These are phyloP conservation scores for Fusarium armeniacum DNA, from an alignment of 2,329 filamentous ascomycete species.

Conservation along the genomic window DNA sequence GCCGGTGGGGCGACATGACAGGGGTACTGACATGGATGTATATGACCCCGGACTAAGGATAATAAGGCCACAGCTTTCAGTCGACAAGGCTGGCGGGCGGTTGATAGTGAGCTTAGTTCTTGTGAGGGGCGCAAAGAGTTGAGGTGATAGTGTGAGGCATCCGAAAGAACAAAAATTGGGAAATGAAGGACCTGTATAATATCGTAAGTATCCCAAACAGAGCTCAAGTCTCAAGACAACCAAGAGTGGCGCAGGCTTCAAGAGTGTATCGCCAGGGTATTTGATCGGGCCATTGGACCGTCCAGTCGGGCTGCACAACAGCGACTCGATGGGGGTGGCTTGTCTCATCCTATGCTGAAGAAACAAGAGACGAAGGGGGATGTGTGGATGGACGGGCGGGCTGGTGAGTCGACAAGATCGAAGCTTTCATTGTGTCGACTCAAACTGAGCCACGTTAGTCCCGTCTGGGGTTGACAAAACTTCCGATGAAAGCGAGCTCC, in stretches of 20 bases:
- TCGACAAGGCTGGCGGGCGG: slow-evolving; percentile 42
- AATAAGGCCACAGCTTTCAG: slow-evolving; percentile 48
- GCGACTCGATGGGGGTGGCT: slow-evolving; percentile 48
- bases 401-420: slow-evolving; percentile 48
- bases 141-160: slow-evolving; percentile 23
- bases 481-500: slow-evolving; percentile 47
- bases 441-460: slow-evolving; percentile 51
- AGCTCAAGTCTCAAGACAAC: slow-evolving; percentile 48
- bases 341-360: slow-evolving; percentile 50
- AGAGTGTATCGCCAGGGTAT: slow-evolving; percentile 49
- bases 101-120: slow-evolving; percentile 25
- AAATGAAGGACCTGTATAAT: slow-evolving; percentile 38
- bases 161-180: slow-evolving; percentile 26
- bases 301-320: slow-evolving; percentile 50
- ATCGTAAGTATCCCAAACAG: slow-evolving; percentile 39
- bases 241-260: slow-evolving; percentile 49
- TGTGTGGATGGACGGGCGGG: slow-evolving; percentile 48
- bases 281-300: slow-evolving; percentile 50
- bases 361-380: slow-evolving; percentile 46
- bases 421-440: slow-evolving; percentile 46
- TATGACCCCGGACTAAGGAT: slow-evolving; percentile 46
- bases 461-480: slow-evolving; percentile 52
- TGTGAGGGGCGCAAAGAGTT: slow-evolving; percentile 12
- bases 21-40: slow-evolving; percentile 36
- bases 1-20: slow-evolving; percentile 37